Conservation (phyloP, 805 yeast genomes). For the Candida maltosa region DNA sequence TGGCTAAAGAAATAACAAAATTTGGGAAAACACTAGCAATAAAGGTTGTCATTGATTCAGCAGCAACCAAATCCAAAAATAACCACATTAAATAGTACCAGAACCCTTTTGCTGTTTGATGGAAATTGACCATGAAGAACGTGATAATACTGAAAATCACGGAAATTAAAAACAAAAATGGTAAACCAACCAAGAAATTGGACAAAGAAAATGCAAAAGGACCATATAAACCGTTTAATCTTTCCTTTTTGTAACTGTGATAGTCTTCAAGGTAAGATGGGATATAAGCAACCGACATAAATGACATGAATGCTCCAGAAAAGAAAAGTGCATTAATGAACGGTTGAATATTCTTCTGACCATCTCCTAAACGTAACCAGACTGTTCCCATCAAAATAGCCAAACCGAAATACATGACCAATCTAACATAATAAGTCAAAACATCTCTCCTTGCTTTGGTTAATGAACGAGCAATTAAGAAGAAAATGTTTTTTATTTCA, state of each 20-base stretch:
- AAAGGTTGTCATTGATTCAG: conserved; percentile 37
- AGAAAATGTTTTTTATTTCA: conserved; percentile 10
- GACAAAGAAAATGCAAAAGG: conserved; percentile 31
- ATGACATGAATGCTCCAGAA: conserved; percentile 44
- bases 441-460: conserved; percentile 32
- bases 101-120: conserved; percentile 25
- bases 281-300: conserved; percentile 41
- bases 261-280: conserved; percentile 37
- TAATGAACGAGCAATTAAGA: conserved; percentile 21
- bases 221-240: conserved; percentile 36
- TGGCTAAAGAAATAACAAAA: conserved; percentile 36
- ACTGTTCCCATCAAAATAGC: conserved; percentile 41
- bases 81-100: conserved; percentile 34
- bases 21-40: conserved; percentile 30
- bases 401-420: conserved; percentile 36
- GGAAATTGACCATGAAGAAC: conserved; percentile 32
- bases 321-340: conserved; percentile 36
- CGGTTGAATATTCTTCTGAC: conserved; percentile 28
- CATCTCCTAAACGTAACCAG: conserved; percentile 22
- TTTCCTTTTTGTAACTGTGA: conserved; percentile 25
- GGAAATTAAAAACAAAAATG: conserved; percentile 30
- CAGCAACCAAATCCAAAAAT: conserved; percentile 36
- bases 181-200: conserved; percentile 34
- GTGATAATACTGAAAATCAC: conserved; percentile 29
- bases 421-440: conserved; percentile 33